Evolutionary conservation across 2,329 filamentous ascomycete species (phyloP).

Genomic region (Pseudogymnoascus sp.): DNA sequence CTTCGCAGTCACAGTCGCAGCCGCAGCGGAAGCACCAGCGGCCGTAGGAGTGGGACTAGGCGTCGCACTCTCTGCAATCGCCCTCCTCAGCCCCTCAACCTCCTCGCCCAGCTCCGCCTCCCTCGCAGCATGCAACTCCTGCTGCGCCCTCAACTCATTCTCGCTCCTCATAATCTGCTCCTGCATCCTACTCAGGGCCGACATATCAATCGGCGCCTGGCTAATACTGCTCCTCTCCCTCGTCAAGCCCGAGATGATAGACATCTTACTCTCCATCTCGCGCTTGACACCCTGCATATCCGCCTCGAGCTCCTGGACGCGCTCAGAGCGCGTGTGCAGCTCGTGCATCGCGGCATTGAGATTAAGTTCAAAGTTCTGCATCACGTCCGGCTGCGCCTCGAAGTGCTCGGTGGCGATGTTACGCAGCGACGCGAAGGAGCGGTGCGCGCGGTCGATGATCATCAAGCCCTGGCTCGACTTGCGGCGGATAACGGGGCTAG

Average conservation of each 20-base stretch:
- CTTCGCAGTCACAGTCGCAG: conserved; percentile 11
- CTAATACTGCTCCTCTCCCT: conserved; percentile 88
- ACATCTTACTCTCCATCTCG: conserved; percentile 95
- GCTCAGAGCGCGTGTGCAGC: conserved; percentile 75
- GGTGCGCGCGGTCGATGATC: conserved; percentile 80
- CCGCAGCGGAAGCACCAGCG: conserved; percentile 19
- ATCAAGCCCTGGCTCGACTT: conserved; percentile 89
- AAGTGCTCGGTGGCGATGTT: conserved; percentile 85
- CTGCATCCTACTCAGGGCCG: conserved; percentile 76
- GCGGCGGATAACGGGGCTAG: conserved; percentile 75
- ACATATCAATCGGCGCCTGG: conserved; percentile 76
- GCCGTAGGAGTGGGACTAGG: conserved; percentile 13
- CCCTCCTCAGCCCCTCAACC: conserved; percentile 54
- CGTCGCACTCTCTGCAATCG: conserved; percentile 16
- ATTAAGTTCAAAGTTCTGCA: conserved; percentile 90
- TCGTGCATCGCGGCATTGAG: conserved; percentile 90
- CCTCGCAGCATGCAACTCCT: conserved; percentile 61
- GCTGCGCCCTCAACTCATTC: conserved; percentile 65
- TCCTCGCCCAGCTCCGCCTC: conserved; percentile 69
- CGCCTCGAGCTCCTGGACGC: conserved; percentile 80
- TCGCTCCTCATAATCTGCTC: conserved; percentile 86
- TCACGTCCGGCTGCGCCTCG: conserved; percentile 68
- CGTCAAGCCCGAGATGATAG: conserved; percentile 88
- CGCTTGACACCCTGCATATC: conserved; percentile 78
- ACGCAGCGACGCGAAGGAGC: conserved; percentile 81